Evolutionary conservation across 208 protist species (phyloP).

Genomic region (Herpetomonas tarakana): DNA sequence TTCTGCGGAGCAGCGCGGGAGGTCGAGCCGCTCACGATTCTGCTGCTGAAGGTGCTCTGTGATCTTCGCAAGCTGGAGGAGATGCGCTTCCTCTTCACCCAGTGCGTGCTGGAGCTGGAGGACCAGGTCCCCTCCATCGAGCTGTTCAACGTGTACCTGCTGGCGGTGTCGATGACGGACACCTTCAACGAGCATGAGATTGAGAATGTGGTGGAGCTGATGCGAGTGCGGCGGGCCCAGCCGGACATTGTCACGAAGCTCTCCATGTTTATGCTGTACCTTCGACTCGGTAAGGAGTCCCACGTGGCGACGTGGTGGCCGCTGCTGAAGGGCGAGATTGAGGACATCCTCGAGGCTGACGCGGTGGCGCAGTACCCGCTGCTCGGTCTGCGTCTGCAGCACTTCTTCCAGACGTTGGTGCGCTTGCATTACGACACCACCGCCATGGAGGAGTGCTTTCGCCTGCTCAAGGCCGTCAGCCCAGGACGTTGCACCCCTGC

Average conservation of each 20-base stretch:
- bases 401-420: constrained; percentile 81
- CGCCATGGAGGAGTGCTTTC: constrained; percentile 67
- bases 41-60: constrained; percentile 86
- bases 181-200: constrained; percentile 87
- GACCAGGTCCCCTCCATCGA: constrained; percentile 49
- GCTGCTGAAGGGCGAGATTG: constrained; percentile 49
- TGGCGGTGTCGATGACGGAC: constrained; percentile 82
- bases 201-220: constrained; percentile 75
- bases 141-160: constrained; percentile 85
- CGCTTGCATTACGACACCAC: constrained; percentile 64
- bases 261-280: constrained; percentile 81
- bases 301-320: constrained; percentile 52
- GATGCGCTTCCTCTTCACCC: constrained; percentile 87
- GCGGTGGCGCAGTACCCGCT: constrained; percentile 43
- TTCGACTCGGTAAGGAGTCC: constrained; percentile 65
- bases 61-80: constrained; percentile 82
- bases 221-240: constrained; percentile 41
- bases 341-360: constrained; percentile 20
- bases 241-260: constrained; percentile 77
- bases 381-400: constrained; percentile 61
- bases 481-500: constrained; percentile 42
- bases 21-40: constrained; percentile 66
- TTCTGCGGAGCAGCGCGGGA: constrained; percentile 65
- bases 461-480: constrained; percentile 35
- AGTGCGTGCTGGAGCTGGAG: constrained; percentile 69